Base-by-base conservation (phyloP, 345 rosid genomes). In the Camelina sativa region DNA sequence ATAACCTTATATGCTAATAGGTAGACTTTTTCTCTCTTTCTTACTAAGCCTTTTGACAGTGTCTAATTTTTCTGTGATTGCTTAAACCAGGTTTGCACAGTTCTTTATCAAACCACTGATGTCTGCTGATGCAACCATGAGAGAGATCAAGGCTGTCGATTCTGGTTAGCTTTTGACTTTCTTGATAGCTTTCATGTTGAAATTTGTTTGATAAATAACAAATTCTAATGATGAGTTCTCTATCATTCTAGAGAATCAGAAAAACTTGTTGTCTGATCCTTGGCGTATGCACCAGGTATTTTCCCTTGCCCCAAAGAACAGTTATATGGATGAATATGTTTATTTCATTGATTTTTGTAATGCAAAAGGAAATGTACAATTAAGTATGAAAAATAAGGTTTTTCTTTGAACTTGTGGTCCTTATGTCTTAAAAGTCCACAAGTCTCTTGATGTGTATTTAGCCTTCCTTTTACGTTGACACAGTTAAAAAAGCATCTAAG, bases 61-160 rank as follows among this genome's bases (percentile, higher is more conserved):
- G 60, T 71, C 10, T 12, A 30, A 44, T 80, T 78, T 60, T 53
- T 17, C 2, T 70, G 58, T 62, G 28, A 38, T 63, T 54, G 57
- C 19, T 57, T 38, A 6, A 54, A 65, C 20, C 86, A 93, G 98
- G 74, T 89, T 89, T 43, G 85, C 93, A 0, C 98, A 91, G 79
- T 91, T 94, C 83, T 94, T 94, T 76, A 83, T 89, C 62, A 87
- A 87, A 61, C 98, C 97, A 53, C 76, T 94, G 69, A 89, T 91
- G 93, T 88, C 97, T 15, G 87, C 88, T 66, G 97, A 94, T 63
- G 98, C 98, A 19, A 89, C 97, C 19, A 85, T 20, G 57, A 87
- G 98, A 83, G 97, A 94, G 77, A 91, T 91, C 43, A 94, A 88
- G 65, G 95, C 96, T 1, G 96, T 94, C 38, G 96, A 88, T 78